These are phyloP conservation scores for Mycena sp. DNA, from an alignment of 1,284 basidiomycete genomes.

Conservation along the genomic window DNA sequence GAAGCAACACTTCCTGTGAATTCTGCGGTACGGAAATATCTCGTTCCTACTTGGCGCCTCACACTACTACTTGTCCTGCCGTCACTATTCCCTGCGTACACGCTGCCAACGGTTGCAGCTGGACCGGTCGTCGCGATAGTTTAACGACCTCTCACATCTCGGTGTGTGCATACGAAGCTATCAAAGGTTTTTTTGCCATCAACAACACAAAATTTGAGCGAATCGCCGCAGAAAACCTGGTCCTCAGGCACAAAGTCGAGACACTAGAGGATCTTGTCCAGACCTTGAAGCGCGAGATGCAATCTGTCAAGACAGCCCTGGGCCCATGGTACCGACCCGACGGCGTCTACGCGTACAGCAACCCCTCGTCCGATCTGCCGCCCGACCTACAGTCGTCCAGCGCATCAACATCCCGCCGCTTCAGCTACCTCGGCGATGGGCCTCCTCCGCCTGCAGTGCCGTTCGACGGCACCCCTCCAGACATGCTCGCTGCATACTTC, in stretches of 20 bases:
- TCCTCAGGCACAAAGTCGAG: conserved; percentile 62
- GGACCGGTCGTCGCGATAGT: conserved; percentile 55
- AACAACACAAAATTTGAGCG: conserved; percentile 54
- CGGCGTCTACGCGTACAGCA: conserved; percentile 32
- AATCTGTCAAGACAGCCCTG: conserved; percentile 57
- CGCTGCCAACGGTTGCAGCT: conserved; percentile 61
- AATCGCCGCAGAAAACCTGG: conserved; percentile 67
- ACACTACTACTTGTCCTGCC: conserved; percentile 50
- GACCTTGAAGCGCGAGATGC: conserved; percentile 60
- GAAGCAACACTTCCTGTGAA: conserved; percentile 45
- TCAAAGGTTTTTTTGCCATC: conserved; percentile 66
- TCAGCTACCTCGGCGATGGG: not conserved
- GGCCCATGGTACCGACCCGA: conserved; percentile 69
- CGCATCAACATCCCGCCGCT: conserved; percentile 27
- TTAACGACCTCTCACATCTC: conserved; percentile 54
- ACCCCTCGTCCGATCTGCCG: conserved; percentile 32
- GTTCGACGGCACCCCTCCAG: conserved; percentile 32
- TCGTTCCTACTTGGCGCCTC: conserved; percentile 45
- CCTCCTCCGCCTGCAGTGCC: not conserved
- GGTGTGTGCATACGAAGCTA: conserved; percentile 67
- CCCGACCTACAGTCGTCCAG: conserved; percentile 33
- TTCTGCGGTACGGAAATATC: conserved; percentile 50
- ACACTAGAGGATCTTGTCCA: conserved; percentile 62
- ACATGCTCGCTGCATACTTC: conserved; percentile 61
- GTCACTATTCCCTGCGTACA: conserved; percentile 59